Evolutionary conservation across 805 yeast species (phyloP).

Genomic region (Candida tibetensis): DNA sequence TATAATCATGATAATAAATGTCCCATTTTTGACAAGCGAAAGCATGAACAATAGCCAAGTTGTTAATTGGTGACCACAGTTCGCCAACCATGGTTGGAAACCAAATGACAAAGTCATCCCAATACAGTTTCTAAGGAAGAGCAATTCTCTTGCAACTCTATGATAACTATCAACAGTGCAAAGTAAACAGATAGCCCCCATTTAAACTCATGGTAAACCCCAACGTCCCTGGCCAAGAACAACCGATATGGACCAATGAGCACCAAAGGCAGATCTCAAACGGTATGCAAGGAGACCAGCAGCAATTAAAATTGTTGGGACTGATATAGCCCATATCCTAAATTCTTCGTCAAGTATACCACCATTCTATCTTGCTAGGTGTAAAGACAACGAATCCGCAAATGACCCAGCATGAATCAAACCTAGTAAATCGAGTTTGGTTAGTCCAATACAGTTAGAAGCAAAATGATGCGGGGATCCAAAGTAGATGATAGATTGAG

Average conservation of each 20-base stretch:
- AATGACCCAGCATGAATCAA: constrained; percentile 45
- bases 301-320: constrained; percentile 39
- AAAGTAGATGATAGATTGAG: constrained; percentile 40
- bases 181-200: constrained; percentile 43
- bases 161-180: constrained; percentile 47
- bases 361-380: constrained; percentile 38
- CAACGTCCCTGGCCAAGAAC: constrained; percentile 45
- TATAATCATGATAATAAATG: constrained; percentile 34
- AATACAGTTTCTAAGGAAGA: constrained; percentile 43
- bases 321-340: constrained; percentile 42
- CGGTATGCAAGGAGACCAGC: constrained; percentile 47
- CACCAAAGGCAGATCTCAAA: constrained; percentile 32
- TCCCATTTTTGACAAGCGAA: constrained; percentile 40
- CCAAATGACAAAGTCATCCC: constrained; percentile 48
- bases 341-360: constrained; percentile 50
- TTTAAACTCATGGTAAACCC: constrained; percentile 47
- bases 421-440: constrained; percentile 42
- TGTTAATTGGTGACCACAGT: constrained; percentile 36
- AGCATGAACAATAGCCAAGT: constrained; percentile 48
- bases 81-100: constrained; percentile 44
- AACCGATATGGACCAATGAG: constrained; percentile 43
- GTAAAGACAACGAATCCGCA: constrained; percentile 38
- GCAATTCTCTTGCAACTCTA: constrained; percentile 42
- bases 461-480: constrained; percentile 39
- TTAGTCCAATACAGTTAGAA: constrained; percentile 38